Evolutionary conservation across 1,284 basidiomycete species (phyloP).

Genomic region (Ustilago cynodontis): DNA sequence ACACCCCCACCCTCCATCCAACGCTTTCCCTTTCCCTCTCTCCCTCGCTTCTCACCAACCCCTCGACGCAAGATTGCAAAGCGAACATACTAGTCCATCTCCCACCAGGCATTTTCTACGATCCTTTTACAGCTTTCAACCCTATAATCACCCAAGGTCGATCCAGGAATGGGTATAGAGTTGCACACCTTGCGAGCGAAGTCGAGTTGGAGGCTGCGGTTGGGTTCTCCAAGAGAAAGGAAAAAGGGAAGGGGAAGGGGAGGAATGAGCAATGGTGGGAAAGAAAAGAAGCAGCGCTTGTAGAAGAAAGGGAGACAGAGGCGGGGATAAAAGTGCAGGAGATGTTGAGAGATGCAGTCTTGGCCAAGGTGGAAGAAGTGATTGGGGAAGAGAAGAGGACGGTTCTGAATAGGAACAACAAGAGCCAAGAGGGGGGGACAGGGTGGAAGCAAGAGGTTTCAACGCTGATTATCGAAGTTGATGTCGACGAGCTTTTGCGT

Average conservation of each 20-base stretch:
- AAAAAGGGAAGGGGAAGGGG: background rate
- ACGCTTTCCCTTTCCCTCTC: constrained; percentile 13
- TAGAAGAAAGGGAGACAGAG: background rate
- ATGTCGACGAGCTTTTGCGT: constrained; percentile 5
- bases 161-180: background rate
- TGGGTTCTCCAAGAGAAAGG: background rate
- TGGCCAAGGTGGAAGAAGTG: constrained; percentile 4
- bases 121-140: constrained; percentile 26
- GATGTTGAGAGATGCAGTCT: background rate
- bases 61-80: background rate
- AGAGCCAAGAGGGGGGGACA: background rate
- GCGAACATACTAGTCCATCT: constrained; percentile 32
- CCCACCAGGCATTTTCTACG: constrained; percentile 34
- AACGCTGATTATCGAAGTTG: constrained; percentile 1
- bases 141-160: constrained; percentile 10
- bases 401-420: background rate
- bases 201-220: constrained; percentile 4
- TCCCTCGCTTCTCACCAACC: background rate
- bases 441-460: constrained; percentile 8
- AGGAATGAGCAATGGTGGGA: background rate
- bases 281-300: background rate
- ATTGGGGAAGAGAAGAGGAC: background rate
- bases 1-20: constrained; percentile 22
- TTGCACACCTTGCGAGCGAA: background rate
- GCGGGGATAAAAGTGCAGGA: constrained; percentile 12